Evolutionary conservation across 2,329 filamentous ascomycete genomes (phyloP), one percentile per base, ranked within the genome.

Genomic region (Neonectria sp.): DNA sequence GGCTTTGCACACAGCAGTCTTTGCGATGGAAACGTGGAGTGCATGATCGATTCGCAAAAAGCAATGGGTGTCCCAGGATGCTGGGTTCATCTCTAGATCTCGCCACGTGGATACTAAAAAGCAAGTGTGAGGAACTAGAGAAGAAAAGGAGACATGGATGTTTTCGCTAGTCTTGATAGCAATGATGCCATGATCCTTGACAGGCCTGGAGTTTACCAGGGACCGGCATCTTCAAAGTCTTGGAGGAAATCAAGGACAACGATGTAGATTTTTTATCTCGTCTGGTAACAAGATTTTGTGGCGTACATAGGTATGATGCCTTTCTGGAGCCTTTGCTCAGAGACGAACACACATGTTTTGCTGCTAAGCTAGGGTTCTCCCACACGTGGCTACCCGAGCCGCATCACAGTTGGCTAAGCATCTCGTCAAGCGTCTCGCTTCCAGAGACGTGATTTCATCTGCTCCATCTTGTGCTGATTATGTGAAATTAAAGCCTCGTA

Each of bases 61-160:
- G 56, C 56, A 59, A 59, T 17, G 43, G 17, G 45, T 21, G 45
- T 27, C 35, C 31, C 45, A 33, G 56, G 33, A 40, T 51, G 45
- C 15, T 24, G 46, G 56, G 31, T 21, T 27, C 31, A 24, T 59
- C 21, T 51, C 24, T 7, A 25, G 56, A 25, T 49, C 6, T 29
- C 37, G n/a, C 45, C 56, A 59, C 56, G 45, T 51, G 45, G 56
- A 24, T 25, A 21, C 31, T 46, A 59, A 49, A 58, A 59, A 51
- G 56, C 45, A 59, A 51, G 21, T 17, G 9, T 9, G 29, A n/a
- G 29, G 51, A 35, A n/a, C 29, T 35, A 21, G 51, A 37, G 4
- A n/a, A 35, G 51, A 37, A 24, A 12, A 35, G 51, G 51, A 35
- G n/a, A 33, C n/a, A 33, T 35, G 17, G 33, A 17, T 52, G 27